A percentile compares a stretch with the other conserved stretches of the same genome.
Conservation (phyloP, 192 early-diverging fungal species). For the Coemansia sp. region DNA sequence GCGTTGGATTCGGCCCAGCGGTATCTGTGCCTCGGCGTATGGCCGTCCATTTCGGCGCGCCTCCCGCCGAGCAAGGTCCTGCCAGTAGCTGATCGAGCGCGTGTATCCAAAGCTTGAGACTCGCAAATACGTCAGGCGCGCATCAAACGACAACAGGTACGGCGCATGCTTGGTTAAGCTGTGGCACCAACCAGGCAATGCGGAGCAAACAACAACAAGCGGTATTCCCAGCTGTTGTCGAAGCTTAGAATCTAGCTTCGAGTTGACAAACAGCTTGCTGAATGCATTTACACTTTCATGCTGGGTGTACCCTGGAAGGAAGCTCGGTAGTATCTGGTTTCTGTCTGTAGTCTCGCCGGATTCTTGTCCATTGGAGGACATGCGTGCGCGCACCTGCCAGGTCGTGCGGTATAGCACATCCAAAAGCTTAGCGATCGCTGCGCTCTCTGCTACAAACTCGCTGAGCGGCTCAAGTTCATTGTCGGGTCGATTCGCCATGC, state of each 20-base stretch:
- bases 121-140: constrained; percentile 74
- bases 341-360: neutral
- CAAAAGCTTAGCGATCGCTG: constrained; percentile 16
- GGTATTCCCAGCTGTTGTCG: constrained; percentile 85
- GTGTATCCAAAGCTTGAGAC: constrained; percentile 86
- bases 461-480: neutral
- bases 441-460: constrained; percentile 14
- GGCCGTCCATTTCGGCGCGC: constrained; percentile 9
- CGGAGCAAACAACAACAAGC: constrained; percentile 79
- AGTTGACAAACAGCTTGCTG: constrained; percentile 64
- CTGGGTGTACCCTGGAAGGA: neutral
- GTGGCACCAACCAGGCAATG: constrained; percentile 76
- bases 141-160: constrained; percentile 84
- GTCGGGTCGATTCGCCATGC: neutral
- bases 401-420: constrained; percentile 12
- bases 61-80: constrained; percentile 34
- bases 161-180: constrained; percentile 63
- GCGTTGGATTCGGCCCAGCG: constrained; percentile 71
- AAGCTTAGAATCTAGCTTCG: constrained; percentile 80
- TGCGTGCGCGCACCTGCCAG: neutral
- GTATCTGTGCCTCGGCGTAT: constrained; percentile 21
- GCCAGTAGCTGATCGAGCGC: constrained; percentile 71
- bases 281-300: neutral
- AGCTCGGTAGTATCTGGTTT: no score
- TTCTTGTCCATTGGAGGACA: neutral